These are phyloP conservation scores for Helminthosporium solani DNA, from an alignment of 2,329 filamentous ascomycete genomes.

Conservation along the genomic window DNA sequence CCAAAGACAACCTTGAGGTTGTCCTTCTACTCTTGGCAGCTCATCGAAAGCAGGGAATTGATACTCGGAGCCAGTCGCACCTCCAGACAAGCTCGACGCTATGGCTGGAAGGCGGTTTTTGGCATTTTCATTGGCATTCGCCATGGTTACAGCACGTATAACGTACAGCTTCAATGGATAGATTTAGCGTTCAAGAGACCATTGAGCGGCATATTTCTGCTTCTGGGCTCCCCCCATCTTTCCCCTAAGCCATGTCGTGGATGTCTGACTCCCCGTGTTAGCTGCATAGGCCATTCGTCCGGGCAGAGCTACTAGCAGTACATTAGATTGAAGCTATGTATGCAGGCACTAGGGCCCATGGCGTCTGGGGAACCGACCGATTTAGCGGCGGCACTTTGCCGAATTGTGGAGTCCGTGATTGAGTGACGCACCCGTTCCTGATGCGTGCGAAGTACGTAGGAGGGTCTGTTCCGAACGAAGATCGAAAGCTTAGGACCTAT, in stretches of 20 bases:
- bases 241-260: not conserved
- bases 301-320: not conserved
- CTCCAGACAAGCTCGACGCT: conserved; percentile 11
- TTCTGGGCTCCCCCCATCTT: not conserved
- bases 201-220: not conserved
- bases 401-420: too few relatives aligned
- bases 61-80: conserved; percentile 12
- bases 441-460: too few relatives aligned
- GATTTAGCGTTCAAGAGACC: too few relatives aligned
- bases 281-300: not conserved
- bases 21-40: conserved; percentile 30
- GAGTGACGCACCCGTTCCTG: too few relatives aligned
- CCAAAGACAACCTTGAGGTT: conserved; percentile 39
- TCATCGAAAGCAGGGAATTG: conserved; percentile 37
- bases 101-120: conserved; percentile 17
- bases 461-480: too few relatives aligned
- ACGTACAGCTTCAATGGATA: not conserved
- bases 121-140: conserved; percentile 8
- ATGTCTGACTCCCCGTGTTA: not conserved
- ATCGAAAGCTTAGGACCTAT: too few relatives aligned
- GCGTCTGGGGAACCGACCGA: too few relatives aligned
- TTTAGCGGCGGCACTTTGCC: too few relatives aligned
- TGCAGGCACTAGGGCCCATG: too few relatives aligned
- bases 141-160: not conserved
- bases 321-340: not conserved